Evolutionary conservation across 441 rosid genomes (phyloP).

Genomic region (Macaranga tanarius): DNA sequence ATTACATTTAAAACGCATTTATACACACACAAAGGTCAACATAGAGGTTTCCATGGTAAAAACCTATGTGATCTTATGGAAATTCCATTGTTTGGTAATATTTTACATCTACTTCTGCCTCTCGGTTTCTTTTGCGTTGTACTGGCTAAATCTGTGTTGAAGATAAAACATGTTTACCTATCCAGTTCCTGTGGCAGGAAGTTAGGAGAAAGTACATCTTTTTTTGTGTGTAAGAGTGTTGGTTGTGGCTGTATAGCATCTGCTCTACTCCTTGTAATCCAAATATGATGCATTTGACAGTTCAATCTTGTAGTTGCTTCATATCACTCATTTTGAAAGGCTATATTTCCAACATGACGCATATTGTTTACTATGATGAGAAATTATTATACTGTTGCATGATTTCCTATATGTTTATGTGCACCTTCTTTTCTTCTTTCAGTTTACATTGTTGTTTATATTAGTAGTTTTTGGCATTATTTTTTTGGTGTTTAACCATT

Average conservation of each 20-base stretch:
- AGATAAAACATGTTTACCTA: neutral
- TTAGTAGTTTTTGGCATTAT: slow-evolving; percentile 13
- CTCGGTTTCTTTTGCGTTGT: neutral
- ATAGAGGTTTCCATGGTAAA: neutral
- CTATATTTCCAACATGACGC: neutral
- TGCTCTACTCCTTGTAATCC: neutral
- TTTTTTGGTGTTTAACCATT: slow-evolving; percentile 12
- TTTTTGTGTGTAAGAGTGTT: neutral
- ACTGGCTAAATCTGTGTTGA: neutral
- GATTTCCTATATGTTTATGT: neutral
- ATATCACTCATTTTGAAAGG: slow-evolving; percentile 1
- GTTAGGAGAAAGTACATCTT: neutral
- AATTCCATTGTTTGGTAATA: neutral
- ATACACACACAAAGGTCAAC: neutral
- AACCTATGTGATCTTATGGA: neutral
- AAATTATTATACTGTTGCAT: neutral
- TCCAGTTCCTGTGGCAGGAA: neutral
- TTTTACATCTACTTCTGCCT: neutral
- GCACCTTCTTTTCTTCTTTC: neutral
- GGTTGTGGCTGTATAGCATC: slow-evolving; percentile 5
- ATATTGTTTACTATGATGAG: neutral
- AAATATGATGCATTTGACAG: neutral
- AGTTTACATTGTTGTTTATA: neutral
- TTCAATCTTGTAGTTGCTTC: neutral
- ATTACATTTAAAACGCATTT: too few species aligned